These are phyloP conservation scores for Phoenix roebelenii DNA, from an alignment of 176 grass and related monocot species.

Conservation along the genomic window DNA sequence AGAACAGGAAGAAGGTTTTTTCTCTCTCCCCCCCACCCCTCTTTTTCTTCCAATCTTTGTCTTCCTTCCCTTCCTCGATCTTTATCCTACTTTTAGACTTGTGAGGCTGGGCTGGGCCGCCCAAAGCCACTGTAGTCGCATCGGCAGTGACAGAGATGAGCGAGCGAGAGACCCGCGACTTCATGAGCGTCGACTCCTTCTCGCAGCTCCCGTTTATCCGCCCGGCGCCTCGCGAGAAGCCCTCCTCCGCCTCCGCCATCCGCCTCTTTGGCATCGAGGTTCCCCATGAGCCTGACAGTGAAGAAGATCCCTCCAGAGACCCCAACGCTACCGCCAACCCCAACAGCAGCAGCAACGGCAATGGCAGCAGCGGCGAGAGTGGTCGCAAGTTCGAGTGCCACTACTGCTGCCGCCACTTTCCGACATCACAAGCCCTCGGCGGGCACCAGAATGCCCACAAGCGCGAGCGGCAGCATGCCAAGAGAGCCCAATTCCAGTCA, in stretches of 20 bases:
- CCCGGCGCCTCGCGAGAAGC: slow-evolving; percentile 22
- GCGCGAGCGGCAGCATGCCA: slow-evolving; percentile 54
- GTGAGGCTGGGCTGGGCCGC: too few species aligned
- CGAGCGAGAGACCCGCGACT: slow-evolving; percentile 41
- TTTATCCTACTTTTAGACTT: too few species aligned
- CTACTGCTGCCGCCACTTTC: slow-evolving; percentile 85
- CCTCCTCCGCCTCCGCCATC: slow-evolving; percentile 18
- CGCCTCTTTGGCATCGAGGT: slow-evolving; percentile 75
- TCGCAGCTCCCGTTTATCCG: slow-evolving; percentile 68
- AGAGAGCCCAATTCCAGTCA: slow-evolving; percentile 60
- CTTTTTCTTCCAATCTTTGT: background rate
- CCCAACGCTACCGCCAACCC: slow-evolving; percentile 4
- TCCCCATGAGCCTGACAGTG: slow-evolving; percentile 20
- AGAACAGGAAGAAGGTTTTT: background rate
- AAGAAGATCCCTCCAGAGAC: slow-evolving; percentile 12
- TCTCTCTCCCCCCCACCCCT: background rate
- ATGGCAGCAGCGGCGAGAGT: background rate
- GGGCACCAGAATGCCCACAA: slow-evolving; percentile 53
- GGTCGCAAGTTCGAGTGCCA: slow-evolving; percentile 65
- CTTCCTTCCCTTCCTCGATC: background rate
- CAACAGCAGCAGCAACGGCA: background rate
- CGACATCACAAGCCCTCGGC: slow-evolving; percentile 55
- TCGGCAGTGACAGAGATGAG: slow-evolving; percentile 29
- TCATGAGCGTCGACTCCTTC: slow-evolving; percentile 64
- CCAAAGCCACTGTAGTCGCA: too few species aligned